phyloP scores from a whole-genome alignment of 164 flowering plant species.

The Magnolia sinica region DNA sequence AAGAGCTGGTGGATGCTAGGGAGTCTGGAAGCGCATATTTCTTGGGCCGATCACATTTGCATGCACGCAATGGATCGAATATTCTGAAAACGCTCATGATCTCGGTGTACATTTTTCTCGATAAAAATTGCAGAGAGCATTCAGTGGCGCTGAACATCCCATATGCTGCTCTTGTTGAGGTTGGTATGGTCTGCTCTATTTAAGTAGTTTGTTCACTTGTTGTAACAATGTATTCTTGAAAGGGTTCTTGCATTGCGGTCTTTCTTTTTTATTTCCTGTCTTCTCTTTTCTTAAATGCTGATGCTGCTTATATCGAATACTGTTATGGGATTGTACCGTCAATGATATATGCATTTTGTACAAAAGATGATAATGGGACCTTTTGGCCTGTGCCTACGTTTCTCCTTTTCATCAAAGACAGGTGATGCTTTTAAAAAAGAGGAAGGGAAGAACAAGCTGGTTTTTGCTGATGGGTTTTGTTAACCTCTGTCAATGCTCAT shows the following conservation, averaged over 20 bases:
- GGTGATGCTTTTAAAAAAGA: too few species aligned
- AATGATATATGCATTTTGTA: too few species aligned
- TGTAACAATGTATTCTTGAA: not conserved
- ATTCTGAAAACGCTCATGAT: conserved; percentile 40
- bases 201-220: conserved; percentile 14
- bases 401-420: too few species aligned
- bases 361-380: too few species aligned
- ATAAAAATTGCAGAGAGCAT: conserved; percentile 55
- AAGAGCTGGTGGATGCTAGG: conserved; percentile 56
- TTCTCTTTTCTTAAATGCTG: not conserved
- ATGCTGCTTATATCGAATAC: not conserved
- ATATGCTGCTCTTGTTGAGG: conserved; percentile 70
- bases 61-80: conserved; percentile 37
- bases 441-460: too few species aligned
- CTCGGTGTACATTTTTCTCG: conserved; percentile 42
- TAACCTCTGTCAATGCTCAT: too few species aligned
- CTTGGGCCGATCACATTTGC: conserved; percentile 55
- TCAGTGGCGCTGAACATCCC: conserved; percentile 59
- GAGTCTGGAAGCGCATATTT: conserved; percentile 68
- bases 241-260: not conserved
- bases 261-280: not conserved
- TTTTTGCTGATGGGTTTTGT: too few species aligned
- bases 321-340: too few species aligned
- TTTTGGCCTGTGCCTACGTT: too few species aligned
- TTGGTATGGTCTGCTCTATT: conserved; percentile 50